Evolutionary conservation across 169 alveolate species (phyloP), one percentile per base, ranked within the genome.

Genomic region (Eimeria maxima): DNA sequence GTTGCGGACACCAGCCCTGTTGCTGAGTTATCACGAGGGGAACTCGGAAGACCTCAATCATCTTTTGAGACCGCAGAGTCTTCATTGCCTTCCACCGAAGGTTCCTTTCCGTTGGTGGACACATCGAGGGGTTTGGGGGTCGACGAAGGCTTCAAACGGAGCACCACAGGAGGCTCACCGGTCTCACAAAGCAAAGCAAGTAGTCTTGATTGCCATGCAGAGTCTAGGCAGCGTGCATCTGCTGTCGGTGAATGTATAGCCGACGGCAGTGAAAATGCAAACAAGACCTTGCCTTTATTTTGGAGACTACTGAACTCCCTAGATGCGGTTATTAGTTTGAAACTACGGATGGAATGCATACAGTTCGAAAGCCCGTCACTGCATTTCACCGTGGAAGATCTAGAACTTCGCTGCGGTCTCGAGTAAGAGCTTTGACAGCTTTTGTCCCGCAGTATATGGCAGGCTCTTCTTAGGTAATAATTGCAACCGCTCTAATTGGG

Each of bases 361-460:
- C 81, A 87, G 65, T 10, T 87, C 10, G 81, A 87, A 55, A 87
- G 93, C 81, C 93, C 93, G 2, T 87, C 81, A 24, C 65, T 87
- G 63, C 81, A 63, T 42, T 42, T 63, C 93, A 87, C 93, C 18
- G 63, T 87, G 60, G 93, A 87, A 33, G 93, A 87, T 50, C 50
- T 87, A 71, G 93, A 87, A 42, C 53, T 87, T 38, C 50, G 63
- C 50, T 57, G 60, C 44, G 93, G 67, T 24, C 83, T 87, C 33
- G 93, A 57, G 93, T 87, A 47, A 60, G 93, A 33, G 60, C 44
- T 24, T 42, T 38, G 83, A 29, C 50, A 3, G 14, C 20, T 33
- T 38, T 33, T 38, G 2, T 16, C 50, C 29, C 55, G 33, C 7
- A 38, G 16, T 3, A 73, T 73, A 16, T 16, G 83, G 22, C 53